Conservation (phyloP, 1,139 yeast species). For the Pneumocystis carinii region DNA sequence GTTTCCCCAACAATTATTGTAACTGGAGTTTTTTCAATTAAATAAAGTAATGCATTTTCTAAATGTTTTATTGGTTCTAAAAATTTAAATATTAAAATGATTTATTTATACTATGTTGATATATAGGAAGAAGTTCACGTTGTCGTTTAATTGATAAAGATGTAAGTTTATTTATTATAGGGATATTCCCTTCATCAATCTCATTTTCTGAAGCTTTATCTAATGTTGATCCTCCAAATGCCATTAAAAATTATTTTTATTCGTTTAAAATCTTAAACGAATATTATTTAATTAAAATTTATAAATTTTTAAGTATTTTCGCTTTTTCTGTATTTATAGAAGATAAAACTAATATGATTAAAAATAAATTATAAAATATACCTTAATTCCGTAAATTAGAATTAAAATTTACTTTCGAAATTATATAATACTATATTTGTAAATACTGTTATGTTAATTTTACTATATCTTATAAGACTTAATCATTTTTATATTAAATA, state of each 20-base stretch:
- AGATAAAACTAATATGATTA: neutral
- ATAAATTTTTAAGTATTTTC: neutral
- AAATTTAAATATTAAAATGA: neutral
- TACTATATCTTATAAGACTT: neutral
- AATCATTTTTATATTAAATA: neutral
- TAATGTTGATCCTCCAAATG: neutral
- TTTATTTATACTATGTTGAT: conserved; percentile 2
- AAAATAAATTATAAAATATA: neutral
- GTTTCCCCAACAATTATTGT: conserved; percentile 68
- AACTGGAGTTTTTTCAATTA: conserved; percentile 40
- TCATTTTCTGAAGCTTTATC: neutral
- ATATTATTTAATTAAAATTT: too few relatives aligned
- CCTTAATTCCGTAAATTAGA: neutral
- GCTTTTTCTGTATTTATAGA: neutral
- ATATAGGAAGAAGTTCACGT: conserved; percentile 5
- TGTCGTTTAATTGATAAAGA: conserved; percentile 2
- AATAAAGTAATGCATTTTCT: conserved; percentile 10
- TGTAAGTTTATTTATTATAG: conserved; percentile 4
- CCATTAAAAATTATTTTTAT: neutral
- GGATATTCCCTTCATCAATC: conserved; percentile 2
- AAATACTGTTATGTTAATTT: neutral
- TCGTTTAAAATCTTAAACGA: neutral
- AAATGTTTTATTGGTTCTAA: neutral
- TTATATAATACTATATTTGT: neutral
- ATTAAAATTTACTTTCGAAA: neutral